Evolutionary conservation across 2,329 filamentous ascomycete genomes (phyloP).

Genomic region (Phialocephala sp.): DNA sequence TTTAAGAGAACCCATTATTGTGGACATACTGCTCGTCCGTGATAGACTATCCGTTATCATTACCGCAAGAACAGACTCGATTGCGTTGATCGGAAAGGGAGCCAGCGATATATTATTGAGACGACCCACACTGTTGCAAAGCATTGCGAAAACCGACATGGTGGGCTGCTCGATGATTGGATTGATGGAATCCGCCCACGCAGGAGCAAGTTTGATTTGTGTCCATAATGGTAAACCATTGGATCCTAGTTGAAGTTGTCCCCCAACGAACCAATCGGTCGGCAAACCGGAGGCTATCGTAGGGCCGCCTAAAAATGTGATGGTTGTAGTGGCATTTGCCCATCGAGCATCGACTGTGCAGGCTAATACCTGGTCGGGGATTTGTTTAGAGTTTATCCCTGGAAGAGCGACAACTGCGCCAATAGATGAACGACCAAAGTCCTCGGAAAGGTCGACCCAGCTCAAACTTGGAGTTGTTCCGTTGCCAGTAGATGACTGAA

Average conservation of each 20-base stretch:
- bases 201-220: slow-evolving; percentile 14
- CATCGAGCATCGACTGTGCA: slow-evolving; percentile 22
- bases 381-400: neutral
- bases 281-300: slow-evolving; percentile 6
- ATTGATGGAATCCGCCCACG: slow-evolving; percentile 15
- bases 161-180: neutral
- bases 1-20: slow-evolving; percentile 15
- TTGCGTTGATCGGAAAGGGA: slow-evolving; percentile 6
- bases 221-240: slow-evolving; percentile 14
- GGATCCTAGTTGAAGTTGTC: neutral
- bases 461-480: slow-evolving; percentile 6
- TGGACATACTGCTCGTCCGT: slow-evolving; percentile 7
- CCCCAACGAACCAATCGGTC: neutral
- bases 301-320: slow-evolving; percentile 12
- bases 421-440: slow-evolving; percentile 17
- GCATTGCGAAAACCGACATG: slow-evolving; percentile 11
- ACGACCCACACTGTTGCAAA: slow-evolving; percentile 13
- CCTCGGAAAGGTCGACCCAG: slow-evolving; percentile 17
- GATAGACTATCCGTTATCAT: slow-evolving; percentile 21
- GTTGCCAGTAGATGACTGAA: slow-evolving; percentile 14
- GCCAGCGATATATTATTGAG: slow-evolving; percentile 6
- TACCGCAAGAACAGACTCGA: slow-evolving; percentile 19
- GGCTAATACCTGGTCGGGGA: slow-evolving; percentile 7
- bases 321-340: slow-evolving; percentile 13
- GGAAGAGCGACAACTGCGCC: slow-evolving; percentile 20